phyloP scores from a whole-genome alignment of 331 rosid species.

The Acacia pycnantha region DNA sequence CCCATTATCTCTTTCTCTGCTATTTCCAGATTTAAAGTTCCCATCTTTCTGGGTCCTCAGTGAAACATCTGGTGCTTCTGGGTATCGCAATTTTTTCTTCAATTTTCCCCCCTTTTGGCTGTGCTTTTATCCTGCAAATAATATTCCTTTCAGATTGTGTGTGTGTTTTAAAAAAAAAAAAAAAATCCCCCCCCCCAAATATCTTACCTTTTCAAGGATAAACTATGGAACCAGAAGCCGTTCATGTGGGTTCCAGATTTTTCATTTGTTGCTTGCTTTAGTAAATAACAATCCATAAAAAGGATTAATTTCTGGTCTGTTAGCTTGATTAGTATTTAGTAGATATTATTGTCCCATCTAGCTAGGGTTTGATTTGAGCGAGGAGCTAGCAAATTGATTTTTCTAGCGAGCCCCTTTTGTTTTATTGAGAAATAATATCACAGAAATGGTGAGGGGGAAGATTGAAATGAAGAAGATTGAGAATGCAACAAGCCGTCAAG shows the following conservation, averaged over 20 bases:
- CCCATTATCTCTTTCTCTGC: conserved; percentile 1
- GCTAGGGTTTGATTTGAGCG: not conserved
- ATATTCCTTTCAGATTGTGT: not conserved
- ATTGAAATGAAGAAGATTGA: conserved; percentile 31
- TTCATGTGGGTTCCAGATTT: not conserved
- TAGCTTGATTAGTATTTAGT: not conserved
- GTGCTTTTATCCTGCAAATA: not conserved
- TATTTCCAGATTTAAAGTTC: not conserved
- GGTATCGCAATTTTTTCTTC: not conserved
- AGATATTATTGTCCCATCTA: not conserved
- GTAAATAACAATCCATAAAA: not conserved
- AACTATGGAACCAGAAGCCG: not conserved
- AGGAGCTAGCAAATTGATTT: not conserved
- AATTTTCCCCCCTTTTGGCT: not conserved
- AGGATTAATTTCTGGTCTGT: not conserved
- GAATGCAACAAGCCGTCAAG: conserved; percentile 23
- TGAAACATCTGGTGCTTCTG: not conserved
- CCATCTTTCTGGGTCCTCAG: not conserved
- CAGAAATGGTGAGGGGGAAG: conserved; percentile 40
- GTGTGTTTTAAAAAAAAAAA: too few species aligned
- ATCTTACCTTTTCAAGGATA: not conserved
- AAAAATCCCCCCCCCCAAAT: not conserved
- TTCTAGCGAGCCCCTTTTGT: not conserved
- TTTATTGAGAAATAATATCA: not conserved
- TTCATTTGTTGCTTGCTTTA: not conserved